Evolutionary conservation across 2,329 filamentous ascomycete species (phyloP).

Genomic region (Helotiales sp.): DNA sequence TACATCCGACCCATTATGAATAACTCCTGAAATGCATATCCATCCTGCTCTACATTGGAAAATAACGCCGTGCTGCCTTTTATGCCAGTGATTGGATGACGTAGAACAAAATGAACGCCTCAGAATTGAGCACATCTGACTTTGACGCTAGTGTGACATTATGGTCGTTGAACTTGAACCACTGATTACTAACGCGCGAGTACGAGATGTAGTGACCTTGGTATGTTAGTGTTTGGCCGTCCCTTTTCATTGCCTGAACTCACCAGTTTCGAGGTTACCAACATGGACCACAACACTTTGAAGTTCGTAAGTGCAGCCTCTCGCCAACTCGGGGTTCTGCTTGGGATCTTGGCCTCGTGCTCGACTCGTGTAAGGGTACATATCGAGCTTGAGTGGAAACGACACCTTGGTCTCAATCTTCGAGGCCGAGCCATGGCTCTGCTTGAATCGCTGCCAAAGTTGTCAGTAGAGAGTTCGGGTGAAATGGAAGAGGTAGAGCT

Average conservation of each 20-base stretch:
- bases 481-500: conserved; percentile 32
- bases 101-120: conserved; percentile 93
- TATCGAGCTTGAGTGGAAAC: conserved; percentile 86
- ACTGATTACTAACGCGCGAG: conserved; percentile 80
- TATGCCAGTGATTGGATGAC: conserved; percentile 66
- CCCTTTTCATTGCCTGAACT: conserved; percentile 13
- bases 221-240: conserved; percentile 22
- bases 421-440: conserved; percentile 73
- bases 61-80: conserved; percentile 19
- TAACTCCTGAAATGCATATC: conserved; percentile 20
- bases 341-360: conserved; percentile 57
- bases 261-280: conserved; percentile 83
- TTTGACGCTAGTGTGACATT: conserved; percentile 84
- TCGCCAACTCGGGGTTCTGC: conserved; percentile 59
- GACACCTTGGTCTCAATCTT: conserved; percentile 88
- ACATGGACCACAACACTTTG: conserved; percentile 91
- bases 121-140: conserved; percentile 81
- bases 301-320: conserved; percentile 82
- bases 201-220: conserved; percentile 86
- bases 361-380: conserved; percentile 85
- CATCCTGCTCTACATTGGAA: conserved; percentile 12
- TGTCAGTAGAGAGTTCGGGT: conserved; percentile 14
- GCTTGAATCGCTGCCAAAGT: conserved; percentile 68
- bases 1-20: conserved; percentile 8
- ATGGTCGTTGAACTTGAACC: conserved; percentile 96